Conservation (phyloP, 1,284 basidiomycete genomes). For the Inonotus obliquus region DNA sequence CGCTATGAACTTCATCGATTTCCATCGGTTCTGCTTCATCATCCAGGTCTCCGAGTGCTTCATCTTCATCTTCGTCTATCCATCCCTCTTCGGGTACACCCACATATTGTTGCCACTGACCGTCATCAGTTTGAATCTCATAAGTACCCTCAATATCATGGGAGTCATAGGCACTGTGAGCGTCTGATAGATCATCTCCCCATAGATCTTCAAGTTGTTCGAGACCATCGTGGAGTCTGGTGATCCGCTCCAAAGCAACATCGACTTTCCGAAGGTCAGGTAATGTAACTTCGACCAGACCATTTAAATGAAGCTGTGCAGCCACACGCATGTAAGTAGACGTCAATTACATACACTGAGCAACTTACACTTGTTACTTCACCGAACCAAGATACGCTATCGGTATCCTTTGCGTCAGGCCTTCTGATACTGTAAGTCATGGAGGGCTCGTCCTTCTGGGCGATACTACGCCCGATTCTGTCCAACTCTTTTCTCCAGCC, state of each 20-base stretch:
- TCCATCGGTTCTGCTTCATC: conserved; percentile 12
- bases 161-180: conserved; percentile 24
- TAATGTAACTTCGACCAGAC: conserved; percentile 61
- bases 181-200: conserved; percentile 45
- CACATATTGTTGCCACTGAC: conserved; percentile 25
- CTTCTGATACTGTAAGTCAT: conserved; percentile 42
- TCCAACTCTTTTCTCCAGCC: conserved; percentile 71
- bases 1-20: conserved; percentile 40
- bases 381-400: conserved; percentile 61
- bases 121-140: conserved; percentile 20
- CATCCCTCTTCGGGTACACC: conserved; percentile 45
- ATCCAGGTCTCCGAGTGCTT: conserved; percentile 24
- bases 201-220: conserved; percentile 75
- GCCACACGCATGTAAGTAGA: background rate
- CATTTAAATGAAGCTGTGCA: conserved; percentile 61
- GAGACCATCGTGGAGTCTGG: conserved; percentile 66
- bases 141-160: conserved; percentile 29
- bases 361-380: conserved; percentile 68
- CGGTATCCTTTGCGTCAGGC: conserved; percentile 39
- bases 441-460: conserved; percentile 39
- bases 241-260: conserved; percentile 62
- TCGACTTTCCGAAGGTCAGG: conserved; percentile 44
- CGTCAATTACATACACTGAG: conserved; percentile 12
- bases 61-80: conserved; percentile 38
- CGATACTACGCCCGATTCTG: conserved; percentile 54